Evolutionary conservation across 2,329 filamentous ascomycete species (phyloP).

Genomic region (Ceratocystis lukuohia): DNA sequence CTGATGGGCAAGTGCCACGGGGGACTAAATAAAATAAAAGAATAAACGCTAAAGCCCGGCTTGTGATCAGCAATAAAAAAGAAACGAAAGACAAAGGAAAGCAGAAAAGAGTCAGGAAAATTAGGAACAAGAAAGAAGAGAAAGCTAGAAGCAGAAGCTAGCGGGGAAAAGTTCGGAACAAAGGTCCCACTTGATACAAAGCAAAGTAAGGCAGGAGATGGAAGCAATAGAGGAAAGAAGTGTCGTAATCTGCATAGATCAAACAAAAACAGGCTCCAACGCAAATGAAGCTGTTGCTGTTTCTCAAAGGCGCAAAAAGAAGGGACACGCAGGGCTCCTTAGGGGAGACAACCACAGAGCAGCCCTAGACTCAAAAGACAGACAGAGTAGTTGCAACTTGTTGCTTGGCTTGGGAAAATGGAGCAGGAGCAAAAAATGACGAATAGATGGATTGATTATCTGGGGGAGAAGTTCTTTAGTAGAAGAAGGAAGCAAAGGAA

Average conservation of each 20-base stretch:
- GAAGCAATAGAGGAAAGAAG: neutral
- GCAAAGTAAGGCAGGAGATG: neutral
- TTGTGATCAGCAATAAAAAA: conserved; percentile 5
- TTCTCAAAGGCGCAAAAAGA: conserved; percentile 1
- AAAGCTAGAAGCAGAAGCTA: neutral
- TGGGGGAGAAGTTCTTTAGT: neutral
- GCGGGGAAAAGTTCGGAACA: conserved; percentile 4
- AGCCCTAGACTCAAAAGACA: neutral
- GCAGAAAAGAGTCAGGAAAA: neutral
- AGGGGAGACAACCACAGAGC: neutral
- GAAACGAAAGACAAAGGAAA: neutral
- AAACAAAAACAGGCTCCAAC: conserved; percentile 4
- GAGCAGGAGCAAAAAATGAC: neutral
- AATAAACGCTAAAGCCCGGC: neutral
- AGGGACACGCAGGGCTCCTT: neutral
- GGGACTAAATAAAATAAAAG: neutral
- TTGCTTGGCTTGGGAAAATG: neutral
- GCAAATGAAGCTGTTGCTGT: conserved; percentile 3
- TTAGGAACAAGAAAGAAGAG: neutral
- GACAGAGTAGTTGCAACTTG: neutral
- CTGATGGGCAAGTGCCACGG: neutral
- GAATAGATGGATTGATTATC: neutral
- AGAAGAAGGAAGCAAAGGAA: conserved; percentile 3
- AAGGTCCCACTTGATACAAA: conserved; percentile 9
- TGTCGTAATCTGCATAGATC: conserved; percentile 7